These are phyloP conservation scores for Paraphoma chrysanthemicola DNA, from an alignment of 2,329 filamentous ascomycete genomes.

Conservation along the genomic window DNA sequence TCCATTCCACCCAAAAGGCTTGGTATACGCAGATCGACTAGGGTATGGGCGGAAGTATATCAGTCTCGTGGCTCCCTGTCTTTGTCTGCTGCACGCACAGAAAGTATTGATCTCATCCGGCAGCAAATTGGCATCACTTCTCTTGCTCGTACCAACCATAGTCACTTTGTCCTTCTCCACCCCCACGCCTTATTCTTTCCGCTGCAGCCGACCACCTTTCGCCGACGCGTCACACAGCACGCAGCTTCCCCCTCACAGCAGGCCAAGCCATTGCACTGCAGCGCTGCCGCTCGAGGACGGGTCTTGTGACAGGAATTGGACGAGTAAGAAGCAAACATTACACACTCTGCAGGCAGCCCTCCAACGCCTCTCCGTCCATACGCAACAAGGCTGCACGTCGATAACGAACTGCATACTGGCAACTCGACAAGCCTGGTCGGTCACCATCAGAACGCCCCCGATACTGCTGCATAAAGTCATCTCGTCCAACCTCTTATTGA, in stretches of 20 bases:
- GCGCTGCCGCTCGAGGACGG: slow-evolving; percentile 27
- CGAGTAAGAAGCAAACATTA: slow-evolving; percentile 35
- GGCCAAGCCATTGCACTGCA: slow-evolving; percentile 42
- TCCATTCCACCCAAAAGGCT: slow-evolving; percentile 31
- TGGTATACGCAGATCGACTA: slow-evolving; percentile 21
- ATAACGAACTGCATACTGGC: slow-evolving; percentile 26
- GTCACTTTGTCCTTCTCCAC: slow-evolving; percentile 14
- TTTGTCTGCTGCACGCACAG: slow-evolving; percentile 5
- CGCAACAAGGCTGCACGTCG: slow-evolving; percentile 26
- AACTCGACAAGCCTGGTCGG: slow-evolving; percentile 26
- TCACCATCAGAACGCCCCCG: slow-evolving; percentile 5
- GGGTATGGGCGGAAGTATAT: slow-evolving; percentile 44
- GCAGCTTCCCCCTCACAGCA: slow-evolving; percentile 22
- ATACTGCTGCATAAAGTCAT: slow-evolving; percentile 32
- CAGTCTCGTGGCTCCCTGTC: slow-evolving; percentile 28
- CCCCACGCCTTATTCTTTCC: slow-evolving; percentile 40
- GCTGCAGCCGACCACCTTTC: slow-evolving; percentile 31
- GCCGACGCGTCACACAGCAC: slow-evolving; percentile 28
- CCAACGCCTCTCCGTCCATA: slow-evolving; percentile 22
- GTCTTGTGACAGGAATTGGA: slow-evolving; percentile 40
- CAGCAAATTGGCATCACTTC: slow-evolving; percentile 17
- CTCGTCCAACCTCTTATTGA: slow-evolving; percentile 52
- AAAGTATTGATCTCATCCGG: slow-evolving; percentile 7
- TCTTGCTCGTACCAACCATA: slow-evolving; percentile 30
- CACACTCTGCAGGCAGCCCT: slow-evolving; percentile 30